Base-by-base conservation (phyloP, 345 rosid species). In the Rubroshorea leprosula region DNA sequence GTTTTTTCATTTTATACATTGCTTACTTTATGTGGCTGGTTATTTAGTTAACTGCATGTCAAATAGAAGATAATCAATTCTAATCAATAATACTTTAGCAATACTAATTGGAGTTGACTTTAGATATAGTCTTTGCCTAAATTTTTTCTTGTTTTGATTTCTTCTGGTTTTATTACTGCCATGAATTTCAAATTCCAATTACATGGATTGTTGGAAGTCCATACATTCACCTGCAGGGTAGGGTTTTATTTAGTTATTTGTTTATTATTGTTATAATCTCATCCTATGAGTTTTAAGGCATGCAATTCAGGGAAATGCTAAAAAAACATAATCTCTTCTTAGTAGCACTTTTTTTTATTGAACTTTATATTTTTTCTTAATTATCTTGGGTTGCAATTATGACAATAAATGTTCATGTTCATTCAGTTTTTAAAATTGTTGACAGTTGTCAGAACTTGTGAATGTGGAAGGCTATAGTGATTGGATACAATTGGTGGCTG, bases 401-500 rank as follows among this genome's bases (percentile, higher is more conserved):
- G 58, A 66, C 53, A 67, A 26, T 58, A 15, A 49, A 14, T 41
- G 39, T 39, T 35, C 17, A 49, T 29, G 43, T 54, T 67, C 22
- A 46, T 47, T 48, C 41, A 41, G 63, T 35, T 35, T 35, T 6
- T 35, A 35, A 35, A 29, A 35, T 8, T 35, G 41, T 2, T 35
- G 1, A 75, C 87, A 93, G 99, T 75, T 93, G 76, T 87, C 97
- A 23, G 99, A 93, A 80, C 96, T 93, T 74, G 96, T 93, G 78
- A 93, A 83, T 64, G 89, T 93, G 76, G 96, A 90, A 52, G 97
- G 99, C 60, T 93, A 93, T 57, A 76, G 95, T 75, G 99, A 93
- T 49, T 93, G 99, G 99, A 94, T 94, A 80, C 96, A 68, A 21
- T 68, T 90, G 77, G 96, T 94, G 43, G 99, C 99, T 6, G 97